phyloP scores from a whole-genome alignment of 2,329 filamentous ascomycete genomes.

The Neobulgaria alba region DNA sequence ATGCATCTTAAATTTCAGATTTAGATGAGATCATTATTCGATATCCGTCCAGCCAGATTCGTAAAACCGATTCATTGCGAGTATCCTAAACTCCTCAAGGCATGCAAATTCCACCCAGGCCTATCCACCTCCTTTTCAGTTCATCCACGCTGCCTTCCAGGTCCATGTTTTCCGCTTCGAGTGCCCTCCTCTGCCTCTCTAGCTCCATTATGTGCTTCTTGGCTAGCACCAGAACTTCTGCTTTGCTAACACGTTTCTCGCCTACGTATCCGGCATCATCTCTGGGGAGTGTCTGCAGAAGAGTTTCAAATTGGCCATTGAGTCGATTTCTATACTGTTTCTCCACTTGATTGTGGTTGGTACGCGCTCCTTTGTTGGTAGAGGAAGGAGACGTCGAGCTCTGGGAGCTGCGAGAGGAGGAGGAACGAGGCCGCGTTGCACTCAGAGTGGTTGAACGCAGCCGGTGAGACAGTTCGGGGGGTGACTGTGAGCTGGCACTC shows the following conservation, averaged over 20 bases:
- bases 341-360: slow-evolving; percentile 12
- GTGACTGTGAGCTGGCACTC: neutral
- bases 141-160: slow-evolving; percentile 1
- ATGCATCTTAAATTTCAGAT: too few relatives aligned
- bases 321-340: slow-evolving; percentile 13
- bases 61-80: too few relatives aligned
- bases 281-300: slow-evolving; percentile 4
- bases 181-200: slow-evolving; percentile 5
- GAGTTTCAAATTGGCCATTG: slow-evolving; percentile 10
- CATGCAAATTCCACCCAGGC: neutral
- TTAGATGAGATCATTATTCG: too few relatives aligned
- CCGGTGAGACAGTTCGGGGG: neutral
- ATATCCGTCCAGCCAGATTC: too few relatives aligned
- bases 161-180: slow-evolving; percentile 6
- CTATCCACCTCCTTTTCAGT: slow-evolving; percentile 3
- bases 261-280: neutral
- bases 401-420: neutral
- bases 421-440: slow-evolving; percentile 2
- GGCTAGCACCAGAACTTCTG: slow-evolving; percentile 9
- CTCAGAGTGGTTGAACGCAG: neutral
- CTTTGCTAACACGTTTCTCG: slow-evolving; percentile 9
- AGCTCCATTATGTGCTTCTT: slow-evolving; percentile 10
- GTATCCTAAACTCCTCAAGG: too few relatives aligned
- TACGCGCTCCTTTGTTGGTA: slow-evolving; percentile 3
- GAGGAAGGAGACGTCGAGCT: neutral